These are phyloP conservation scores for Anthracocystis walkeri DNA, from an alignment of 1,284 basidiomycete species.

Conservation along the genomic window DNA sequence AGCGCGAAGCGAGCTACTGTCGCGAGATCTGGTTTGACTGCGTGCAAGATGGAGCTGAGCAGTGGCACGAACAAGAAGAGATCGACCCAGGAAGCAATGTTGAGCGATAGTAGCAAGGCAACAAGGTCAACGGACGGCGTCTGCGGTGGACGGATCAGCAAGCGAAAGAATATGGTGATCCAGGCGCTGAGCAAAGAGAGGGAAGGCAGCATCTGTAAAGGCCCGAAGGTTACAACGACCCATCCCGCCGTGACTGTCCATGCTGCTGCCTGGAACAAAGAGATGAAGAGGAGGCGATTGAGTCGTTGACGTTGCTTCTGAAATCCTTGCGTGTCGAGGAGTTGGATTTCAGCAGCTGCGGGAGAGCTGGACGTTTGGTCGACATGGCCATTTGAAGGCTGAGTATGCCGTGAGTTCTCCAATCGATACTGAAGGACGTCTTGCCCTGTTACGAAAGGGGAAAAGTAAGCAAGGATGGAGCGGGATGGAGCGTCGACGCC, in stretches of 20 bases:
- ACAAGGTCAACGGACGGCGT: constrained; percentile 28
- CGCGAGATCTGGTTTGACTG: neutral
- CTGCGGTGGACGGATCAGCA: constrained; percentile 29
- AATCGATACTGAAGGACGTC: constrained; percentile 28
- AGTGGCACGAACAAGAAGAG: constrained; percentile 24
- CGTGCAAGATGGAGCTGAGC: neutral
- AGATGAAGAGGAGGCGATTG: constrained; percentile 18
- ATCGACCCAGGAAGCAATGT: constrained; percentile 11
- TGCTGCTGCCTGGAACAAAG: constrained; percentile 20
- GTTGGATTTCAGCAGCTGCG: too few relatives aligned
- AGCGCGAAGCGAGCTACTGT: neutral
- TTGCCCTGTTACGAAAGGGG: constrained; percentile 37
- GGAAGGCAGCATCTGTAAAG: neutral
- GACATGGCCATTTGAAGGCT: neutral
- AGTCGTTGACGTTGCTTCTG: constrained; percentile 24
- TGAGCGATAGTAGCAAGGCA: constrained; percentile 20
- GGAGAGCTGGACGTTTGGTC: neutral
- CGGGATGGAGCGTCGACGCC: neutral
- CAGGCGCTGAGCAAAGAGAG: constrained; percentile 15
- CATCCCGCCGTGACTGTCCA: constrained; percentile 8
- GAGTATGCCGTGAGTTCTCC: neutral
- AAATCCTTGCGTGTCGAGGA: constrained; percentile 14
- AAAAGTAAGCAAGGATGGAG: constrained; percentile 20
- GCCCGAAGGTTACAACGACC: neutral
- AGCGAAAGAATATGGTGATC: constrained; percentile 23